Conservation (phyloP, 2,329 filamentous ascomycete genomes). For the Fusarium drepaniforme region DNA sequence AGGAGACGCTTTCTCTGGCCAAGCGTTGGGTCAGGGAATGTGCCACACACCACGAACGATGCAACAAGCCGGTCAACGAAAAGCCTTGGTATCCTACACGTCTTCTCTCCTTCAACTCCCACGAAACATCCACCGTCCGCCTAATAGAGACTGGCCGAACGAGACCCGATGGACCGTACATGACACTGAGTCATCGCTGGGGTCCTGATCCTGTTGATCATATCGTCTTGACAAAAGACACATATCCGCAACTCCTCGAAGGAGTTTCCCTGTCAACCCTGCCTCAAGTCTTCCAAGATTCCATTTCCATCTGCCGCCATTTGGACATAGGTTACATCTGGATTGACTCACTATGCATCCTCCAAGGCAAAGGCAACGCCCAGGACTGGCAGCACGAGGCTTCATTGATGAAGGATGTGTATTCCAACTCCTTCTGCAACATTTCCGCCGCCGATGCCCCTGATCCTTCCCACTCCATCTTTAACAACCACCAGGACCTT, state of each 20-base stretch:
- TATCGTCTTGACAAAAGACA: background rate
- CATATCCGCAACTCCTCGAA: background rate
- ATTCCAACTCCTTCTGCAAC: background rate
- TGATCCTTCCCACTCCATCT: background rate
- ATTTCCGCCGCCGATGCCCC: background rate
- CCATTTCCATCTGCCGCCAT: background rate
- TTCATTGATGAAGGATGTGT: conserved; percentile 6
- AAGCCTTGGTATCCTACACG: background rate
- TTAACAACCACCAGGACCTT: background rate
- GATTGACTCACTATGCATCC: conserved; percentile 11
- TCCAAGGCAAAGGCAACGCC: conserved; percentile 7
- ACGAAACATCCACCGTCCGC: background rate
- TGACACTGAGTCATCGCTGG: background rate
- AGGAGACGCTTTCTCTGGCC: background rate
- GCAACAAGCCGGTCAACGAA: background rate
- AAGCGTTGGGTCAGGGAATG: background rate
- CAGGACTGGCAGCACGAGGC: conserved; percentile 8
- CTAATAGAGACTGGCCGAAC: background rate
- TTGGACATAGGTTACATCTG: background rate
- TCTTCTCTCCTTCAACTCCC: background rate
- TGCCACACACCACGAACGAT: background rate
- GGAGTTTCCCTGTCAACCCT: background rate
- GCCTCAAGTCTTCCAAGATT: background rate
- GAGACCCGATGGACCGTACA: background rate
- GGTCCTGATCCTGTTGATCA: background rate